Evolutionary conservation across 2,329 filamentous ascomycete species (phyloP).

Genomic region (Epichloe hybrida): DNA sequence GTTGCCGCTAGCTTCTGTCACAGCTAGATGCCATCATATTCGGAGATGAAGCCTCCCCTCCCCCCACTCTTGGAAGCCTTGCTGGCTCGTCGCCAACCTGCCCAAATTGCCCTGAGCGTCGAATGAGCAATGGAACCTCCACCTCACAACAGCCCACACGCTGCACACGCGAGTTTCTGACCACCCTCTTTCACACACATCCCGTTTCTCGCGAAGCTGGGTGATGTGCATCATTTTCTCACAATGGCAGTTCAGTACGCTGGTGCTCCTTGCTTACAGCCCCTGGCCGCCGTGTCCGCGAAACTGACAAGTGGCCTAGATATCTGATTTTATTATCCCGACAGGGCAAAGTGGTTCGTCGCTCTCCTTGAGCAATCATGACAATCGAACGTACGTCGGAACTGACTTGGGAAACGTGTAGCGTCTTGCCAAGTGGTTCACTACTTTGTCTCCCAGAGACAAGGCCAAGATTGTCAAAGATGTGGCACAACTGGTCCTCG

Average conservation of each 20-base stretch:
- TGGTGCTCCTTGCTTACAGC: conserved; percentile 3
- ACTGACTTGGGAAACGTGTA: conserved; percentile 24
- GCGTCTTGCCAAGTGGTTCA: conserved; percentile 99
- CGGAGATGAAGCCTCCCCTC: too few relatives aligned
- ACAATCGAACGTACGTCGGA: not conserved
- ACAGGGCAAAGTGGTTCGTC: conserved; percentile 95
- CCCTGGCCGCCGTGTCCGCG: not conserved
- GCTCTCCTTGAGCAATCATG: conserved; percentile 4
- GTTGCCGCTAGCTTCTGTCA: too few relatives aligned
- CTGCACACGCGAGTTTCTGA: not conserved
- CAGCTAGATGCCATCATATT: too few relatives aligned
- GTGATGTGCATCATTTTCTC: conserved; percentile 11
- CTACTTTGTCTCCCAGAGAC: conserved; percentile 89
- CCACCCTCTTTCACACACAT: conserved; percentile 1
- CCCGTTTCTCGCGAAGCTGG: conserved; percentile 6
- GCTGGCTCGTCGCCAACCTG: conserved; percentile 14
- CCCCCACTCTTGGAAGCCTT: too few relatives aligned
- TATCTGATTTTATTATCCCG: conserved; percentile 95
- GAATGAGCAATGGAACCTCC: conserved; percentile 2
- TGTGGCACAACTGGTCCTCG: conserved; percentile 93
- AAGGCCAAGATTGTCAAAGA: conserved; percentile 99
- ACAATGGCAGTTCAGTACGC: conserved; percentile 33
- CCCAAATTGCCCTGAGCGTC: conserved; percentile 7
- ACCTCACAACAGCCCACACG: conserved; percentile 1
- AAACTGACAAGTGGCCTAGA: conserved; percentile 34